A percentile compares a stretch with the other conserved stretches of the same genome.
Evolutionary conservation across 163 green algal genomes (phyloP).

Genomic region (Scenedesmus sp.): DNA sequence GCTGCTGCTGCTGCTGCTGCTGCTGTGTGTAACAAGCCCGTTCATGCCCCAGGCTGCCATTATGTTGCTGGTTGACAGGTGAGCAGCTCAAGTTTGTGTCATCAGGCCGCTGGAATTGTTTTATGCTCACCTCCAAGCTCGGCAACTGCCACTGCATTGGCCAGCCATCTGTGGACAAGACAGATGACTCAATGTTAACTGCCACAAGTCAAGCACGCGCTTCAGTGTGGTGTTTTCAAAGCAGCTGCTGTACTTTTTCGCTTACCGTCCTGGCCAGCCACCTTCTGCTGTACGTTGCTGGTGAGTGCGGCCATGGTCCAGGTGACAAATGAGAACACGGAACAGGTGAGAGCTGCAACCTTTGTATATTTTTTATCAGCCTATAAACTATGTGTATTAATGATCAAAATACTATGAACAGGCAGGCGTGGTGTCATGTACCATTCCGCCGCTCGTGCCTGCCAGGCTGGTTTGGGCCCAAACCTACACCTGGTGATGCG

Average conservation of each 20-base stretch:
- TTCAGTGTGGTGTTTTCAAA: neutral
- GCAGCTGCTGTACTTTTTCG: neutral
- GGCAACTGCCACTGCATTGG: conserved; percentile 23
- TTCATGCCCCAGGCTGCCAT: neutral
- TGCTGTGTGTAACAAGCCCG: neutral
- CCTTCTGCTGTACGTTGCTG: neutral
- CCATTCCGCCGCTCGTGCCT: neutral
- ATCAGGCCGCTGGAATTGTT: neutral
- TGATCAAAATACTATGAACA: neutral
- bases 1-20: neutral
- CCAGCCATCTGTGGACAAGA: conserved; percentile 10
- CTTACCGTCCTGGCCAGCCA: neutral
- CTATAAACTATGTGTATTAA: neutral
- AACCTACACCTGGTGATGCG: neutral
- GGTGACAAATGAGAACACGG: neutral
- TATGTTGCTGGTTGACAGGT: no score
- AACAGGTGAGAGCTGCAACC: neutral
- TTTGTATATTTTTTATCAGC: neutral
- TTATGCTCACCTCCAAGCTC: conserved; percentile 6
- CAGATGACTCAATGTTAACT: neutral
- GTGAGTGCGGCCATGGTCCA: neutral
- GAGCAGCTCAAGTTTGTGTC: no score
- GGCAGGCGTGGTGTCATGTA: neutral
- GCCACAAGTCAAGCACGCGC: neutral
- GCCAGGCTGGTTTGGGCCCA: no score